These are phyloP conservation scores for Gossypium aridum DNA, from an alignment of 441 rosid genomes.

Conservation along the genomic window DNA sequence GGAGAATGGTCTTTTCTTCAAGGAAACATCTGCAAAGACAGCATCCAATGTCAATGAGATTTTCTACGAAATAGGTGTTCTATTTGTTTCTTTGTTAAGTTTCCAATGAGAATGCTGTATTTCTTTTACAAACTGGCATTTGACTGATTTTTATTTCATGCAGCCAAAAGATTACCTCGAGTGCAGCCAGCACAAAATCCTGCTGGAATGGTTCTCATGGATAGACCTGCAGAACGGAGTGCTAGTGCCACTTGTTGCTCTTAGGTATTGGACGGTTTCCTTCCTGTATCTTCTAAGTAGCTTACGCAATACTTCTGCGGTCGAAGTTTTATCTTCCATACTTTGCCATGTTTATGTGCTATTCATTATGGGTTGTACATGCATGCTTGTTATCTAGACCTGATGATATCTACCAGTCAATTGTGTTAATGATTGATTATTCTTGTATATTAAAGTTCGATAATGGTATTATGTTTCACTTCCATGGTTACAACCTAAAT, in stretches of 20 bases:
- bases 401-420: constrained; percentile 16
- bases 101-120: neutral
- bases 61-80: constrained; percentile 81
- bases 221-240: constrained; percentile 67
- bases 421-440: constrained; percentile 18
- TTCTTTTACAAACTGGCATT: neutral
- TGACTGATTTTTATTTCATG: neutral
- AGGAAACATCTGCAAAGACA: constrained; percentile 96
- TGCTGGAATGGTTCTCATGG: constrained; percentile 84
- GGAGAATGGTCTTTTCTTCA: constrained; percentile 84
- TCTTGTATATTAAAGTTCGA: constrained; percentile 12
- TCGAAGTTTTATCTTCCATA: neutral
- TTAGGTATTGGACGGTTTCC: constrained; percentile 14
- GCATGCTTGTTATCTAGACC: neutral
- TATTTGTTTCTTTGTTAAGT: neutral
- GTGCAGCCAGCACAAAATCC: constrained; percentile 86
- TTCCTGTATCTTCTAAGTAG: constrained; percentile 21
- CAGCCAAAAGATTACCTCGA: constrained; percentile 72
- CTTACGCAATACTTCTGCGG: constrained; percentile 16
- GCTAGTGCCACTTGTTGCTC: constrained; percentile 74
- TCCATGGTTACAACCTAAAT: neutral
- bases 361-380: constrained; percentile 25
- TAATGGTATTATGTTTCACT: neutral
- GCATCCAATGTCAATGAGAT: constrained; percentile 83
- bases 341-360: constrained; percentile 11